A percentile compares a stretch with the other conserved stretches of the same genome.
Conservation (phyloP, 371 early-diverging fungal genomes). For the Capniomyces stellatus region DNA sequence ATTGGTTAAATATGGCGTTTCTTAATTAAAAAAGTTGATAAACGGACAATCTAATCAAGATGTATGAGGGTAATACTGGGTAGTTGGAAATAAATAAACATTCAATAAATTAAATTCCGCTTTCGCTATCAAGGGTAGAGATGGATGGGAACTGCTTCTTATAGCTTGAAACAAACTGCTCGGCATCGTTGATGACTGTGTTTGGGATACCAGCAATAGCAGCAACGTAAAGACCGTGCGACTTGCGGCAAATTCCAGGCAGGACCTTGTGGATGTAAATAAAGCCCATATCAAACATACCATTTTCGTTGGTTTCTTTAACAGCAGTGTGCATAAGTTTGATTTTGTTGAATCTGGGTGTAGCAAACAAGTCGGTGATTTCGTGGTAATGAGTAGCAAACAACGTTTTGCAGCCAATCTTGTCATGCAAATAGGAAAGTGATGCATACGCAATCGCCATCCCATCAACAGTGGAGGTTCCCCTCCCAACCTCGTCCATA, state of each 20-base stretch:
- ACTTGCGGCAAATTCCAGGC: conserved; percentile 40
- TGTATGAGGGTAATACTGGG: too few species aligned
- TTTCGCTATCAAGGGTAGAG: too few species aligned
- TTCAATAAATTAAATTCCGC: too few species aligned
- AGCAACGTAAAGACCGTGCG: conserved; percentile 52
- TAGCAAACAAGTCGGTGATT: conserved; percentile 30
- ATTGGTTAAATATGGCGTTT: too few species aligned
- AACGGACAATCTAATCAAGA: too few species aligned
- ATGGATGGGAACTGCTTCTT: too few species aligned
- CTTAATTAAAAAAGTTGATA: too few species aligned
- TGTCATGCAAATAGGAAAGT: conserved; percentile 48
- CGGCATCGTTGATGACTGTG: conserved; percentile 13
- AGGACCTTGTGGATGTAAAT: conserved; percentile 36
- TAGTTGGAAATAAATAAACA: too few species aligned
- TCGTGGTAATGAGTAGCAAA: conserved; percentile 97
- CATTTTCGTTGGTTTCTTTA: conserved; percentile 5
- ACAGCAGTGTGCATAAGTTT: conserved; percentile 37
- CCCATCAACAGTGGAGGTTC: conserved; percentile 89
- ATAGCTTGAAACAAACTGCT: conserved; percentile 5
- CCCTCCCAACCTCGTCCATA: conserved; percentile 98
- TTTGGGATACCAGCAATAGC: conserved; percentile 39
- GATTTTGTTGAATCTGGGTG: conserved; percentile 15
- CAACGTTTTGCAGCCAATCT: conserved; percentile 40
- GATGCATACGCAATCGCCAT: conserved; percentile 80
- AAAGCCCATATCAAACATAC: conserved; percentile 27